Evolutionary conservation across 192 early-diverging fungal genomes (phyloP).

Genomic region (Backusella westeae): DNA sequence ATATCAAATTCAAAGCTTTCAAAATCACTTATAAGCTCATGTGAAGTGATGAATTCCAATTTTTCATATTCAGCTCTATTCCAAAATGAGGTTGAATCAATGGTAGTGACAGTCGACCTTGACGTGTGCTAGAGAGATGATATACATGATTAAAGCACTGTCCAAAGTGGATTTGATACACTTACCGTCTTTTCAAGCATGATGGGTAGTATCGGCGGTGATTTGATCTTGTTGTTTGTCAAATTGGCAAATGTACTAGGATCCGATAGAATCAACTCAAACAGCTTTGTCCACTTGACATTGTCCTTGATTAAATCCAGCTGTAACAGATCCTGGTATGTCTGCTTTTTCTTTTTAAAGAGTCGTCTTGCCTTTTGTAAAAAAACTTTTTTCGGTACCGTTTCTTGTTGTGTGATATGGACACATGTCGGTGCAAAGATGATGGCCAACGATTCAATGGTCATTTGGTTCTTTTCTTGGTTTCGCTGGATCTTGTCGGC

Average conservation of each 20-base stretch:
- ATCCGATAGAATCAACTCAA: not conserved
- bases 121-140: not conserved
- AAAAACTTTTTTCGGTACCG: not conserved
- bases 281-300: not conserved
- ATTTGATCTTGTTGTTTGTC: not conserved
- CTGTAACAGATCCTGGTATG: conserved; percentile 8
- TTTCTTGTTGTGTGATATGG: not conserved
- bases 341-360: not conserved
- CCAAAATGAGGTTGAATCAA: not conserved
- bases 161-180: not conserved
- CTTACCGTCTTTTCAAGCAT: not conserved
- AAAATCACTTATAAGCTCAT: not conserved
- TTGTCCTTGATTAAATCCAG: conserved; percentile 1
- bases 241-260: not conserved
- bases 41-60: not conserved
- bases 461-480: conserved; percentile 9
- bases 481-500: not conserved
- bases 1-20: not conserved
- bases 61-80: not conserved
- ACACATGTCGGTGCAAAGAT: conserved; percentile 12
- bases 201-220: not conserved
- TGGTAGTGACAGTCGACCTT: not conserved
- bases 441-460: conserved; percentile 1
- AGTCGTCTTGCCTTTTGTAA: not conserved
- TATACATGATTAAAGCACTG: not conserved